Base-by-base conservation (phyloP, 176 grass and related monocot genomes). In the Oryza punctata region DNA sequence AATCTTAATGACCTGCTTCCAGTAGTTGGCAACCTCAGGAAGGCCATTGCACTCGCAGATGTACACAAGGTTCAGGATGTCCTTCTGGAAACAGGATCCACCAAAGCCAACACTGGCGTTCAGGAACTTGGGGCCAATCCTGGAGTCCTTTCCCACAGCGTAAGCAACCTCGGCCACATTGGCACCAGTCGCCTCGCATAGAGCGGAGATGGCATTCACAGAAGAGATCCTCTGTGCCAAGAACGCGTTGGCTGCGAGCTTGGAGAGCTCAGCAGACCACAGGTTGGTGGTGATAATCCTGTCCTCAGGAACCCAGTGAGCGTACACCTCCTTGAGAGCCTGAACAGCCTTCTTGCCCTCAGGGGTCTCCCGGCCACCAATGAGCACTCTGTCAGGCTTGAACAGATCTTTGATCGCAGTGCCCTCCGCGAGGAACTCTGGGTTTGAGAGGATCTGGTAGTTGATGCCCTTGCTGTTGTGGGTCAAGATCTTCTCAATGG, bases 1-100 rank as follows among this genome's bases (percentile, higher is more conserved):
- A 82, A 95, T 95, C 93, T 95, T 95, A 81, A 95, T 95, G n/a
- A 95, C 93, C 82, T 95, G 90, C 87, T 95, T 95, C 93, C 93
- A 95, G 78, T 95, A 95, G 87, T 90, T 92, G 21, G 93, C 93
- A 54, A 95, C 93, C 75, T 95, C 93, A 0, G 93, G 93, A 27
- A 95, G 83, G 81, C 93, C 93, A 15, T 95, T 95, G 87, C 93
- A 95, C 81, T 95, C 93, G 3, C 93, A 95, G 76, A 95, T 95
- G 87, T 95, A 95, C 49, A 95, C 90, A 85, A 95, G 45, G 78
- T 95, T 95, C 80, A 95, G 63, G 63, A 95, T 95, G 65, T 95
- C 93, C 87, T 95, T 95, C 84, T 95, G 93, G 88, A 95, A 95
- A 50, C 93, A 95, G 25, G 93, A 95, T 5, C 93, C 93, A 0